Evolutionary conservation across 2,329 filamentous ascomycete species (phyloP).

Genomic region (Microcyclospora pomicola): DNA sequence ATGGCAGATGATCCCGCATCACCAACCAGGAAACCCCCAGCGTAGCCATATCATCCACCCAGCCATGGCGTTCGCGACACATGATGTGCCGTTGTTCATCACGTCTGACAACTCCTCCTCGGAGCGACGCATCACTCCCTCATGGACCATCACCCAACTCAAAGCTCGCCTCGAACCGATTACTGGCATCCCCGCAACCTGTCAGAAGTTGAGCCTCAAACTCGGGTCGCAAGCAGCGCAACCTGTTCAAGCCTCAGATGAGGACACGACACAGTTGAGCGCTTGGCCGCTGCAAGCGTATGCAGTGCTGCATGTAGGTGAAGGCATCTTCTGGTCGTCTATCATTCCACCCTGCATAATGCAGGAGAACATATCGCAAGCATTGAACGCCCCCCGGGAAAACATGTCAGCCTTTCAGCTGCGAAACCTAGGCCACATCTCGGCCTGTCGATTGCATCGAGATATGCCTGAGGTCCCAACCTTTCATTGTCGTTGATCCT

Average conservation of each 20-base stretch:
- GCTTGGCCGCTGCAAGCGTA: conserved; percentile 57
- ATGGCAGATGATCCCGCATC: not conserved
- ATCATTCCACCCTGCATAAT: no score
- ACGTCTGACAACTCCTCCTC: conserved; percentile 64
- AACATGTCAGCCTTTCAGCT: no score
- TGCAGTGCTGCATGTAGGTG: conserved; percentile 66
- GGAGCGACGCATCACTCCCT: conserved; percentile 81
- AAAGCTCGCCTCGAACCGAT: conserved; percentile 83
- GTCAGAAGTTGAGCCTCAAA: conserved; percentile 63
- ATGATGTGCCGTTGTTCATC: conserved; percentile 63
- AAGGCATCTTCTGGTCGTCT: not conserved
- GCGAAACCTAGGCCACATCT: no score
- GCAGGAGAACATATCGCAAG: no score
- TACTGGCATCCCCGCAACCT: conserved; percentile 74
- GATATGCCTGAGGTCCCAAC: no score
- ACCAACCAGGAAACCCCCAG: not conserved
- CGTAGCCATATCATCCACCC: not conserved
- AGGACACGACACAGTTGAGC: conserved; percentile 53
- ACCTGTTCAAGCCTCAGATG: conserved; percentile 54
- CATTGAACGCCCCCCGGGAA: no score
- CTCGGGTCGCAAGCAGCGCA: conserved; percentile 48
- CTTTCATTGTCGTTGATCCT: no score
- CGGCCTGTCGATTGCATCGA: no score
- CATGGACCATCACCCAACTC: conserved; percentile 76
- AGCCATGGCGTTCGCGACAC: conserved; percentile 31